phyloP scores from a whole-genome alignment of 2,329 filamentous ascomycete genomes.

The Hyphodiscus sp. region DNA sequence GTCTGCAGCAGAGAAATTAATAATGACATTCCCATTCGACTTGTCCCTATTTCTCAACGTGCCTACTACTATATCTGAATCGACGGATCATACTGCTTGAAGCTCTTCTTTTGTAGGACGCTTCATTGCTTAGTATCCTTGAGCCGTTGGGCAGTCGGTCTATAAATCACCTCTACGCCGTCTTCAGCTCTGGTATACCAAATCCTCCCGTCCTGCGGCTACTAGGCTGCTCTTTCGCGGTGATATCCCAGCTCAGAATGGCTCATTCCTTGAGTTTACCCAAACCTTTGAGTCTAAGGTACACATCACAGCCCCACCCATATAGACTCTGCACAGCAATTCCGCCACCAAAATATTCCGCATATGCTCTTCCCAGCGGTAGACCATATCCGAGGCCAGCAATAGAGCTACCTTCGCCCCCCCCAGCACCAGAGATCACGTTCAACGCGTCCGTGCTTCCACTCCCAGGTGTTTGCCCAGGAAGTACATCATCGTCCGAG shows the following conservation, averaged over 20 bases:
- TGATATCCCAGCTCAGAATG: not conserved
- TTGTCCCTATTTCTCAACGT: too few relatives aligned
- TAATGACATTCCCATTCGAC: too few relatives aligned
- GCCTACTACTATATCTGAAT: too few relatives aligned
- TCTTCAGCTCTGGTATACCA: too few relatives aligned
- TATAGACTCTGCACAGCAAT: conserved; percentile 93
- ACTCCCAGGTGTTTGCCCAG: conserved; percentile 36
- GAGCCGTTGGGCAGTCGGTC: too few relatives aligned
- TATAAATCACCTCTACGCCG: too few relatives aligned
- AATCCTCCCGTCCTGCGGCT: too few relatives aligned
- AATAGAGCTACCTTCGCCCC: conserved; percentile 68
- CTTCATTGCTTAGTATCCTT: too few relatives aligned
- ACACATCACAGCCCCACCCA: conserved; percentile 76
- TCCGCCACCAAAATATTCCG: conserved; percentile 95
- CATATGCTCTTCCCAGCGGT: conserved; percentile 85
- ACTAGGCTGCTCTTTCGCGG: too few relatives aligned
- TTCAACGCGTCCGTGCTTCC: conserved; percentile 62
- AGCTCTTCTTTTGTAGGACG: too few relatives aligned
- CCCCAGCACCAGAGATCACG: conserved; percentile 65
- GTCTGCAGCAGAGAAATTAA: too few relatives aligned
- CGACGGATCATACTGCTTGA: too few relatives aligned
- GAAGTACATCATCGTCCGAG: conserved; percentile 49
- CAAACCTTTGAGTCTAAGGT: conserved; percentile 44
- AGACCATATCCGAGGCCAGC: conserved; percentile 90
- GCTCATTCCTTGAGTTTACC: conserved; percentile 21